phyloP scores from a whole-genome alignment of 2,329 filamentous ascomycete species.

The Fusarium ramigenum region DNA sequence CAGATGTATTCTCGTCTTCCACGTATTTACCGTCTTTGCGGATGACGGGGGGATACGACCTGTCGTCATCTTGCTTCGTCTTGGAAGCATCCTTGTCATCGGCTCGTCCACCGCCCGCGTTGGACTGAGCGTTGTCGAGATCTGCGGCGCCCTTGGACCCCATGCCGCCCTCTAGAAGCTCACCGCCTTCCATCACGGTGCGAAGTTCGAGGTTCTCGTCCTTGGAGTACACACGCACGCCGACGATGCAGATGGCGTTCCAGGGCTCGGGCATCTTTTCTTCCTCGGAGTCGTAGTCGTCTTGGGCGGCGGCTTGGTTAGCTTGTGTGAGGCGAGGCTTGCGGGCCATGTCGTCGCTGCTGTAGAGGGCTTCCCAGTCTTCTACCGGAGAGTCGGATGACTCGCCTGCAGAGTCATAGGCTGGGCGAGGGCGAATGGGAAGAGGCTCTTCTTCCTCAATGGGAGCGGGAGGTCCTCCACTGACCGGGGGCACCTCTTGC shows the following conservation, averaged over 20 bases:
- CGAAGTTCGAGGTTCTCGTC: slow-evolving; percentile 63
- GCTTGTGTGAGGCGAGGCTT: slow-evolving; percentile 57
- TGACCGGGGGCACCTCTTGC: slow-evolving; percentile 47
- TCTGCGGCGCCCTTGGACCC: slow-evolving; percentile 65
- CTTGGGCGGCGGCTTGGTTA: slow-evolving; percentile 45
- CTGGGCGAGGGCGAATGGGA: slow-evolving; percentile 36
- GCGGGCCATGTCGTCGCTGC: slow-evolving; percentile 65
- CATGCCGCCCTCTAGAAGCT: slow-evolving; percentile 64
- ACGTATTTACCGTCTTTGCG: slow-evolving; percentile 39
- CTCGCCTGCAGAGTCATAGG: slow-evolving; percentile 60
- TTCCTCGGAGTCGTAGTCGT: slow-evolving; percentile 64
- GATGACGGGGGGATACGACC: slow-evolving; percentile 39
- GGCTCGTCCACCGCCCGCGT: slow-evolving; percentile 59
- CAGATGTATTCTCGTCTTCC: slow-evolving; percentile 26
- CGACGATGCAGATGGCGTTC: slow-evolving; percentile 71
- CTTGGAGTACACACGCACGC: slow-evolving; percentile 69
- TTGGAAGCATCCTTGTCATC: slow-evolving; percentile 19
- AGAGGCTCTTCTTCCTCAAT: slow-evolving; percentile 29
- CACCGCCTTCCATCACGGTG: slow-evolving; percentile 65
- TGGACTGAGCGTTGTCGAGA: slow-evolving; percentile 65
- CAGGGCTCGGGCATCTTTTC: slow-evolving; percentile 66
- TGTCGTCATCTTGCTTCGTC: slow-evolving; percentile 2
- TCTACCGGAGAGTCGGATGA: slow-evolving; percentile 68
- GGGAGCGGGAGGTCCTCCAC: slow-evolving; percentile 38
- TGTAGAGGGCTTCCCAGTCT: slow-evolving; percentile 69